A percentile compares a stretch with the other conserved stretches of the same genome.
phyloP scores from a whole-genome alignment of 768 basidiomycete species.

The Lepiota brunneoincarnata region DNA sequence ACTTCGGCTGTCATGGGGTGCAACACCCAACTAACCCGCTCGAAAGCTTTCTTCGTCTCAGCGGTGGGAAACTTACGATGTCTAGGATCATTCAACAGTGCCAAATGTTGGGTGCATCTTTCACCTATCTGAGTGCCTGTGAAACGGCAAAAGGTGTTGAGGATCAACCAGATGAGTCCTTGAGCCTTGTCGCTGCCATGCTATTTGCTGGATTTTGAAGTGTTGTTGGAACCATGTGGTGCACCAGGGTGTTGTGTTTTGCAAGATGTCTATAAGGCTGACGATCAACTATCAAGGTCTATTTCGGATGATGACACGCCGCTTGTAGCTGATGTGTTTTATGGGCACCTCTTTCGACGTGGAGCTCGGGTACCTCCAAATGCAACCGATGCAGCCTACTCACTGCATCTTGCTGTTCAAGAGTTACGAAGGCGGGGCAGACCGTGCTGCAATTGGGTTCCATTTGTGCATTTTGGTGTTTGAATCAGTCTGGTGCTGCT shows the following conservation, averaged over 20 bases:
- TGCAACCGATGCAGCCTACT: constrained; percentile 1
- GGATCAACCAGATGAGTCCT: constrained; percentile 18
- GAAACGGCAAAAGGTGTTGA: constrained; percentile 34
- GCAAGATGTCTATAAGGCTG: not conserved
- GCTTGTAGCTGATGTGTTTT: constrained; percentile 9
- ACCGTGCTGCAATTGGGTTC: not conserved
- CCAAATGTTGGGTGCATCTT: constrained; percentile 16
- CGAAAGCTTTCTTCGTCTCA: constrained; percentile 21
- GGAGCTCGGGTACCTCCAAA: not conserved
- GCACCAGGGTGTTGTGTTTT: too few relatives aligned
- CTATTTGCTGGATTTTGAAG: constrained; percentile 24
- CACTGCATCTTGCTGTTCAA: constrained; percentile 1
- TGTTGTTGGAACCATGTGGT: constrained; percentile 46
- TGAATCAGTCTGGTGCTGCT: too few relatives aligned
- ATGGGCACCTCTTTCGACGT: constrained; percentile 1
- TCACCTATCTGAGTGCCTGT: constrained; percentile 44
- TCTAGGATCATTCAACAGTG: constrained; percentile 18
- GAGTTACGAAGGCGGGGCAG: not conserved
- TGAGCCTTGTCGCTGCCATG: constrained; percentile 40
- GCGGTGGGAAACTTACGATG: constrained; percentile 17
- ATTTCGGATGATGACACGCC: constrained; percentile 7
- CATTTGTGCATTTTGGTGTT: constrained; percentile 10
- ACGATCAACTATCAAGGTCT: not conserved
- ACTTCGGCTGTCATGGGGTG: constrained; percentile 34
- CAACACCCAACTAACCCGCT: constrained; percentile 25